Conservation (phyloP, 2,329 filamentous ascomycete species). For the Diaporthe capsici region DNA sequence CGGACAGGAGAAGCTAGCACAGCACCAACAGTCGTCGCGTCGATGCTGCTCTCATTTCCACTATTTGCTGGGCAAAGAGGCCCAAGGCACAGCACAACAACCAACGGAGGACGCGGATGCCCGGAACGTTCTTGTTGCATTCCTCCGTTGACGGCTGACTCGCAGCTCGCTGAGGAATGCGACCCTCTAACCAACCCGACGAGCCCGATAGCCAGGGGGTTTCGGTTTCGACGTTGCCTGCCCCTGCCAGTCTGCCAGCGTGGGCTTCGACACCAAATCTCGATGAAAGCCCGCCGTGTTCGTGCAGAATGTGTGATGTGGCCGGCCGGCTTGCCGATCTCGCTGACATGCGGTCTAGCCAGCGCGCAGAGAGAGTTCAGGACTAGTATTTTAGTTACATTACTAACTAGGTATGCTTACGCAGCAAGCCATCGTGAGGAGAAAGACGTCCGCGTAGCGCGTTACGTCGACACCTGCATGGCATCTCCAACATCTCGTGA, state of each 20-base stretch:
- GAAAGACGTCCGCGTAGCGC: constrained; percentile 5
- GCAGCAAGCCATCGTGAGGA: not conserved
- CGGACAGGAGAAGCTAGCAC: not conserved
- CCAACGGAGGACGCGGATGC: not conserved
- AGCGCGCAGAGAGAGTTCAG: not conserved
- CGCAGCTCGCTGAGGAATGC: constrained; percentile 14
- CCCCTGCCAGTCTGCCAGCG: not conserved
- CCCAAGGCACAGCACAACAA: not conserved
- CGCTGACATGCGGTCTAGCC: constrained; percentile 1
- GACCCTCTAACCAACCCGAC: constrained; percentile 2
- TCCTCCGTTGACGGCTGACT: constrained; percentile 14
- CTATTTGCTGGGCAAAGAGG: not conserved
- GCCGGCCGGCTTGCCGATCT: constrained; percentile 4
- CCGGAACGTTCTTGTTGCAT: constrained; percentile 18
- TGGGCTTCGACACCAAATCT: not conserved
- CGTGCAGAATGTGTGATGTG: not conserved
- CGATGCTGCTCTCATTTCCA: constrained; percentile 14
- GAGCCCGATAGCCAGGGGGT: not conserved
- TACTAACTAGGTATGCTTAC: not conserved
- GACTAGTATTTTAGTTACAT: constrained; percentile 29
- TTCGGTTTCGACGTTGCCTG: constrained; percentile 14
- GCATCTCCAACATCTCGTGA: not conserved
- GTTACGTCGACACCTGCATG: not conserved
- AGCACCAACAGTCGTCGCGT: constrained; percentile 13
- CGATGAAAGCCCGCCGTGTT: constrained; percentile 1